These are phyloP conservation scores for Ustilago shanxiensis DNA, from an alignment of 1,284 basidiomycete genomes.

Conservation along the genomic window DNA sequence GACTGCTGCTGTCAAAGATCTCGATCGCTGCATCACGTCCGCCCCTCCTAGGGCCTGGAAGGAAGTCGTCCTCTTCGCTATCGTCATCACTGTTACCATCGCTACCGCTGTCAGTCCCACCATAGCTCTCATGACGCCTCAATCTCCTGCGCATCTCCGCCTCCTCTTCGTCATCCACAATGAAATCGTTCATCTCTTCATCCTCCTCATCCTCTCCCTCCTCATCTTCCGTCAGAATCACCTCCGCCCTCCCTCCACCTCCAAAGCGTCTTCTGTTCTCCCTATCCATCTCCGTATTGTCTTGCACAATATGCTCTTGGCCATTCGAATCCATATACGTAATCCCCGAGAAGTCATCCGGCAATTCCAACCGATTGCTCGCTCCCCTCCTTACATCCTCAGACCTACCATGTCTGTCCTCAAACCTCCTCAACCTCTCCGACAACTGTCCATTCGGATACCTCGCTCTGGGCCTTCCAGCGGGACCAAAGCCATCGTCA, in stretches of 20 bases:
- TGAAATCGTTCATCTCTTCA: constrained; percentile 46
- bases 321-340: constrained; percentile 5
- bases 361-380: constrained; percentile 12
- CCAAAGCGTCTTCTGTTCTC: background rate
- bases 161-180: constrained; percentile 22
- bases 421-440: constrained; percentile 21
- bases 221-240: background rate
- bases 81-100: background rate
- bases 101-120: background rate
- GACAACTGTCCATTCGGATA: constrained; percentile 10
- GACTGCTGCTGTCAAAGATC: constrained; percentile 32
- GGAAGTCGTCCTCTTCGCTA: constrained; percentile 32
- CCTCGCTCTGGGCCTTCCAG: background rate
- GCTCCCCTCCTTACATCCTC: constrained; percentile 16
- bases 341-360: constrained; percentile 3
- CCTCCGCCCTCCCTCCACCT: background rate
- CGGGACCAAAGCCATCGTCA: constrained; percentile 7
- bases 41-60: constrained; percentile 36
- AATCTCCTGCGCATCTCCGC: background rate
- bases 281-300: background rate
- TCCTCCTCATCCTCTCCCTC: constrained; percentile 32
- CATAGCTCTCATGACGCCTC: background rate
- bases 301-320: background rate
- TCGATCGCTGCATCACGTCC: constrained; percentile 28
- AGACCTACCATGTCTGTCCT: constrained; percentile 21